These are phyloP conservation scores for Mrakia gelida DNA, from an alignment of 768 basidiomycete species.

Conservation along the genomic window DNA sequence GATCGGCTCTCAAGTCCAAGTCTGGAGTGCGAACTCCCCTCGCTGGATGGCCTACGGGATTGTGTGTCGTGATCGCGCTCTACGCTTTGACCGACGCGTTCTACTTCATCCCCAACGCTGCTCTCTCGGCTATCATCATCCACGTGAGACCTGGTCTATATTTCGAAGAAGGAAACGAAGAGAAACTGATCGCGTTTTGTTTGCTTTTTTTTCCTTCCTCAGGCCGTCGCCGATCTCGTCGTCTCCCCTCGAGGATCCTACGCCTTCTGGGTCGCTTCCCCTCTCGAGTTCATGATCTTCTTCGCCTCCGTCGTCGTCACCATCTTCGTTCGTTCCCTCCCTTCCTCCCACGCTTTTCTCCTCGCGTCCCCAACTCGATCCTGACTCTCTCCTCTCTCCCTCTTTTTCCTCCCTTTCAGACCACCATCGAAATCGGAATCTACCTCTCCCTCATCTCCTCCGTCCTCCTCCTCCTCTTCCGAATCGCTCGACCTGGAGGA, in stretches of 20 bases:
- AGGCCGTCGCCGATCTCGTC: slow-evolving; percentile 57
- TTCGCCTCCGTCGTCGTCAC: slow-evolving; percentile 39
- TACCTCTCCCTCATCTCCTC: slow-evolving; percentile 67
- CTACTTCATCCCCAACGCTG: slow-evolving; percentile 27
- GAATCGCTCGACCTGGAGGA: slow-evolving; percentile 81
- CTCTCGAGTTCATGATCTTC: slow-evolving; percentile 63
- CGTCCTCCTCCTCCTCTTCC: slow-evolving; percentile 70
- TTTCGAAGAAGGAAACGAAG: no score
- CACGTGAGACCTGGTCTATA: neutral
- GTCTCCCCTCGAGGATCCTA: slow-evolving; percentile 76
- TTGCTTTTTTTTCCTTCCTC: no score
- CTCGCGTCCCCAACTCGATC: no score
- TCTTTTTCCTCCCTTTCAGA: slow-evolving; percentile 35
- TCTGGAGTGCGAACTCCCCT: slow-evolving; percentile 93
- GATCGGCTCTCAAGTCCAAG: slow-evolving; percentile 92
- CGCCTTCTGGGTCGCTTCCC: slow-evolving; percentile 88
- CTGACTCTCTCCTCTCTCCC: no score
- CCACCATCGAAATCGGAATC: slow-evolving; percentile 65
- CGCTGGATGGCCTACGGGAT: slow-evolving; percentile 75
- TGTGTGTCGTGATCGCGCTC: slow-evolving; percentile 87
- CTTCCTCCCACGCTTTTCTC: no score
- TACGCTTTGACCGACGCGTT: slow-evolving; percentile 40
- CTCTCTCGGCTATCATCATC: slow-evolving; percentile 33
- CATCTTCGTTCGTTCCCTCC: neutral
- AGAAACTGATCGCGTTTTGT: no score